phyloP scores from a whole-genome alignment of 164 flowering plant species.

The Hamamelis virginiana region DNA sequence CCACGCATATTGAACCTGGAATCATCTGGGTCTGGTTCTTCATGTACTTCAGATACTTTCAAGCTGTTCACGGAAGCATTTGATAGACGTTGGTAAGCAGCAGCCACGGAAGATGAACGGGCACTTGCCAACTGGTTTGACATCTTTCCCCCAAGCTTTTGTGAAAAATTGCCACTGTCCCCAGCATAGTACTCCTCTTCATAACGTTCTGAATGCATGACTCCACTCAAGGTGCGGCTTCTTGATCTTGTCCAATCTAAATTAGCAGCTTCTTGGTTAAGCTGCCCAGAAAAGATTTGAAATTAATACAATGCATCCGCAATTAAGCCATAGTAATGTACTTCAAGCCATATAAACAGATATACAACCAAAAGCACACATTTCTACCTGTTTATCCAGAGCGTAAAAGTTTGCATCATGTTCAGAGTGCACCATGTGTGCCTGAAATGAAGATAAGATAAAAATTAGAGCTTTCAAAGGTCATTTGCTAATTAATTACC shows the following conservation, averaged over 20 bases:
- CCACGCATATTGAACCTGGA: slow-evolving; percentile 14
- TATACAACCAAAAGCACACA: neutral
- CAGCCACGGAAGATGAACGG: slow-evolving; percentile 79
- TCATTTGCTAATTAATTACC: neutral
- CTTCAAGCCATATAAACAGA: neutral
- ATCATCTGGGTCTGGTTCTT: slow-evolving; percentile 53
- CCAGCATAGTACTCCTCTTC: slow-evolving; percentile 43
- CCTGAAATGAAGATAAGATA: slow-evolving; percentile 47
- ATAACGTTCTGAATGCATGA: slow-evolving; percentile 26
- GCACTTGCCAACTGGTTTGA: slow-evolving; percentile 49
- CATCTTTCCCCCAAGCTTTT: slow-evolving; percentile 75
- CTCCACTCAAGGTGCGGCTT: slow-evolving; percentile 63
- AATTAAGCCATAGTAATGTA: neutral
- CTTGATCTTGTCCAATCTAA: slow-evolving; percentile 93
- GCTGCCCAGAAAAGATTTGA: slow-evolving; percentile 40
- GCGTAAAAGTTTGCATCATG: slow-evolving; percentile 90
- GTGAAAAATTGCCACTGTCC: slow-evolving; percentile 29
- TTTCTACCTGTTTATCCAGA: slow-evolving; percentile 72
- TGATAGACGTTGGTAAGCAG: slow-evolving; percentile 69
- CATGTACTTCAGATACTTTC: slow-evolving; percentile 20
- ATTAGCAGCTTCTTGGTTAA: slow-evolving; percentile 75
- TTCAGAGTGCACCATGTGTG: slow-evolving; percentile 94
- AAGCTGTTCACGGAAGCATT: slow-evolving; percentile 23
- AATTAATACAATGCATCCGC: slow-evolving; percentile 1
- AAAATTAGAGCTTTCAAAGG: slow-evolving; percentile 1